Evolutionary conservation across 2,329 filamentous ascomycete species (phyloP).

Genomic region (Colletotrichum euphorbiae): DNA sequence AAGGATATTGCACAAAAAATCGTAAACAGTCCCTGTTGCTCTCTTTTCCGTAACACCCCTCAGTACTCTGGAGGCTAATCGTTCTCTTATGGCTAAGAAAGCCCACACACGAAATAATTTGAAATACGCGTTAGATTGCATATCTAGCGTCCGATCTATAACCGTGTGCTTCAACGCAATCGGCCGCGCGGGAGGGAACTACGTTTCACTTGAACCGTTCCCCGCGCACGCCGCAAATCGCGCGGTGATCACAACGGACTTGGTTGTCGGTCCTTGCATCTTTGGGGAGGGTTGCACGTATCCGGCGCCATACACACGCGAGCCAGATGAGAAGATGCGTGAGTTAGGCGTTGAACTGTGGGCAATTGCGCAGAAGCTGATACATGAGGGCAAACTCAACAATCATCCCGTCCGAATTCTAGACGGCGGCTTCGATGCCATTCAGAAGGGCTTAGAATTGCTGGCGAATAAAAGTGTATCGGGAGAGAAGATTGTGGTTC

Average conservation of each 20-base stretch:
- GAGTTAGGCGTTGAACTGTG: conserved; percentile 32
- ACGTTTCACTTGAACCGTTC: conserved; percentile 38
- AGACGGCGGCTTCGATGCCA: not conserved
- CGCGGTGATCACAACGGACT: conserved; percentile 43
- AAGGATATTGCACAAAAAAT: not conserved
- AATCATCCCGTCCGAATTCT: conserved; percentile 30
- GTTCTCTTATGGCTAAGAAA: conserved; percentile 6
- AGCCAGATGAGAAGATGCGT: conserved; percentile 28
- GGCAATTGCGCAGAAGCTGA: conserved; percentile 23
- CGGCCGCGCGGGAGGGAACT: conserved; percentile 42
- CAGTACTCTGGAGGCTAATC: conserved; percentile 40
- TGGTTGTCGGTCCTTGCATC: conserved; percentile 46
- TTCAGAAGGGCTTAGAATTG: conserved; percentile 37
- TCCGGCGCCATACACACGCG: conserved; percentile 41
- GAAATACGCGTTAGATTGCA: conserved; percentile 51
- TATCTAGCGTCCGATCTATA: conserved; percentile 45
- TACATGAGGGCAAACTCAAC: conserved; percentile 37
- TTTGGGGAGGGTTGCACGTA: conserved; percentile 43
- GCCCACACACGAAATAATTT: not conserved
- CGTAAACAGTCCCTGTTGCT: not conserved
- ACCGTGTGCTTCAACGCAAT: conserved; percentile 45
- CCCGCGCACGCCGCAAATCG: conserved; percentile 1
- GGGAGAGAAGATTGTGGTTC: conserved; percentile 10
- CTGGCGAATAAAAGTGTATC: not conserved
- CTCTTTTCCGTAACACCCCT: not conserved